These are phyloP conservation scores for Smittium culicis DNA, from an alignment of 371 early-diverging fungal species.

Conservation along the genomic window DNA sequence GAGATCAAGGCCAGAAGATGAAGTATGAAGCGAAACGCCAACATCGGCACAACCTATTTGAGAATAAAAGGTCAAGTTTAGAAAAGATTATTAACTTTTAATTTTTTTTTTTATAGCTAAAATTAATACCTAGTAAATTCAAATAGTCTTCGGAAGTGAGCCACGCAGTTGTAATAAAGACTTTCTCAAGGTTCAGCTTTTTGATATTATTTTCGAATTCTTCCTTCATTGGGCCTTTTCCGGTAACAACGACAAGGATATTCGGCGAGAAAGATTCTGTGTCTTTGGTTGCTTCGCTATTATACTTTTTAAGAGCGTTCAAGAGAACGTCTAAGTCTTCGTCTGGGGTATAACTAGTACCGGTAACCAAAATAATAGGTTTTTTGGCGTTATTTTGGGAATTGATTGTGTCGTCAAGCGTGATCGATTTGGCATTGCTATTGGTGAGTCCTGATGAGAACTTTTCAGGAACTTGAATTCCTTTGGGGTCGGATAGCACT, in stretches of 20 bases:
- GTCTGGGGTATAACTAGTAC: conserved; percentile 93
- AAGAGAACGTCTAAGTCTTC: conserved; percentile 80
- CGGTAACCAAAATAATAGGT: conserved; percentile 64
- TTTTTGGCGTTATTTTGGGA: conserved; percentile 30
- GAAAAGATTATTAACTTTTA: background rate
- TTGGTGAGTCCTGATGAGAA: conserved; percentile 12
- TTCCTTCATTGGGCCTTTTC: conserved; percentile 72
- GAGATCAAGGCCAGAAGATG: conserved; percentile 84
- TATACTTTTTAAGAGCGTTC: conserved; percentile 51
- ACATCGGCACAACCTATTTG: conserved; percentile 68
- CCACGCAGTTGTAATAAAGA: conserved; percentile 68
- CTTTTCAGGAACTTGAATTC: conserved; percentile 12
- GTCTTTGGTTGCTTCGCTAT: conserved; percentile 20
- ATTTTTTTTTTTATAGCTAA: conserved; percentile 28
- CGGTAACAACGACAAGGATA: conserved; percentile 76
- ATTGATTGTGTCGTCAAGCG: conserved; percentile 5
- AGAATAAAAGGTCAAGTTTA: no score
- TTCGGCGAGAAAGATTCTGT: conserved; percentile 30
- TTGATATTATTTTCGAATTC: conserved; percentile 49
- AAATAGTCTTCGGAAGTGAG: conserved; percentile 71
- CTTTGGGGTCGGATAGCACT: background rate
- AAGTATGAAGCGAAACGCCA: conserved; percentile 81
- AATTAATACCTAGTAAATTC: conserved; percentile 35
- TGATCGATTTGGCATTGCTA: conserved; percentile 13
- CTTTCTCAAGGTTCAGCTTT: conserved; percentile 36